Evolutionary conservation across 441 rosid species (phyloP).

Genomic region (Gossypium gossypioides): DNA sequence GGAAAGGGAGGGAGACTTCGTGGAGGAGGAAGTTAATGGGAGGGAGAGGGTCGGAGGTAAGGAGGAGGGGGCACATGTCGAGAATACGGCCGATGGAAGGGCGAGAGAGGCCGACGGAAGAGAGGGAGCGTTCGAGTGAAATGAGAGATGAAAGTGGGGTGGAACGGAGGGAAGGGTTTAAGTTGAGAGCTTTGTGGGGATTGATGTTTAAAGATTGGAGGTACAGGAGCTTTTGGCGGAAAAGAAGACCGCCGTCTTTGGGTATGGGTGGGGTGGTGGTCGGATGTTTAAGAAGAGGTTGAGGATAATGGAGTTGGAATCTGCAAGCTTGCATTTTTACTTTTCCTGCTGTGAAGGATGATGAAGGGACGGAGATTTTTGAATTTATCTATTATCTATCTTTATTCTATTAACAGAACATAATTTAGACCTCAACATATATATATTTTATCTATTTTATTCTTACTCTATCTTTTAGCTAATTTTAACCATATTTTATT

Average conservation of each 20-base stretch:
- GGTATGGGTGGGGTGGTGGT: constrained; percentile 5
- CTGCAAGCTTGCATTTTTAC: neutral
- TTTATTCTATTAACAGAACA: no score
- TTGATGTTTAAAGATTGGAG: constrained; percentile 54
- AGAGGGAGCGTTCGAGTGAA: constrained; percentile 47
- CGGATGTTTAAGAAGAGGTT: constrained; percentile 6
- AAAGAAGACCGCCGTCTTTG: constrained; percentile 50
- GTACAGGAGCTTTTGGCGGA: constrained; percentile 58
- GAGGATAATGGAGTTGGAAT: constrained; percentile 1
- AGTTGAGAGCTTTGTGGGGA: constrained; percentile 49
- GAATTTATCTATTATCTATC: no score
- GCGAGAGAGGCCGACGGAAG: constrained; percentile 52
- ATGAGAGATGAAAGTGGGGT: constrained; percentile 53
- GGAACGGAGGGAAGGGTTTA: constrained; percentile 56
- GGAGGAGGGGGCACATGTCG: constrained; percentile 56
- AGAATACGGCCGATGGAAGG: constrained; percentile 58
- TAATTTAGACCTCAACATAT: no score
- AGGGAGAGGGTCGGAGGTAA: constrained; percentile 45
- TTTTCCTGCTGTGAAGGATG: neutral
- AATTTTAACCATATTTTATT: no score
- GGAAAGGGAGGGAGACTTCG: constrained; percentile 41
- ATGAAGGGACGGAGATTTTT: neutral
- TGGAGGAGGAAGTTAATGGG: constrained; percentile 48
- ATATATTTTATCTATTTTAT: no score
- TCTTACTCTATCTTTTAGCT: no score